Base-by-base conservation (phyloP, 129 eudicot species). In the Helichrysum umbraculigerum region DNA sequence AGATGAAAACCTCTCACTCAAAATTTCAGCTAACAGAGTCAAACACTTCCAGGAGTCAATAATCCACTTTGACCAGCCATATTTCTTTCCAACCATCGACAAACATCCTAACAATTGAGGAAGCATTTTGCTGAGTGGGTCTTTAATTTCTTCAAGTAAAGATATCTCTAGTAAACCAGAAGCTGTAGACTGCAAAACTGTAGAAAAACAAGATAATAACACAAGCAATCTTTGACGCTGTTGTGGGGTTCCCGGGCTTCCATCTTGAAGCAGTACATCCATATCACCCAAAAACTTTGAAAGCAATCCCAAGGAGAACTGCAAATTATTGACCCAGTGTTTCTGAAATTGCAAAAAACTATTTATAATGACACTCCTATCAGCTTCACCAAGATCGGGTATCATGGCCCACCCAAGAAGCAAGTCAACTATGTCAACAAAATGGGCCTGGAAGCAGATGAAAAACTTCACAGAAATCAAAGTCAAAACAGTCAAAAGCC, bases 341-440 rank as follows among this genome's bases (percentile, higher is more conserved):
- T 95, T 95, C 89, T 95, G 99, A 80, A 95, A 95, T 47, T 95
- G 99, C 89, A 95, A 80, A 87, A 95, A 95, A 71, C 96, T 89
- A 82, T 92, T 94, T 90, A 91, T 91, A 59, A 95, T 89, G 57
- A 86, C 94, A 71, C 81, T 87, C 78, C 91, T 89, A 68, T 95
- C 99, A 62, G 96, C 70, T 71, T 95, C 97, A 66, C 87, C 85
- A 72, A 95, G 92, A 44, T 91, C 97, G 0, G 99, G 97, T 59
- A 86, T 89, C 99, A 95, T 89, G 22, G 96, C 97, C 99, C 99
- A 95, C 78, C 99, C 99, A 76, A 95, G 97, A 86, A 95, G 99
- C 84, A 95, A 80, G 81, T 95, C 99, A 75, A 95, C 99, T 80
- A 95, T 86, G 87, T 95, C 99, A 74, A 87, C 96, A 81, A 91